Conservation (phyloP, 2,329 filamentous ascomycete species). For the Aureobasidium subglaciale region DNA sequence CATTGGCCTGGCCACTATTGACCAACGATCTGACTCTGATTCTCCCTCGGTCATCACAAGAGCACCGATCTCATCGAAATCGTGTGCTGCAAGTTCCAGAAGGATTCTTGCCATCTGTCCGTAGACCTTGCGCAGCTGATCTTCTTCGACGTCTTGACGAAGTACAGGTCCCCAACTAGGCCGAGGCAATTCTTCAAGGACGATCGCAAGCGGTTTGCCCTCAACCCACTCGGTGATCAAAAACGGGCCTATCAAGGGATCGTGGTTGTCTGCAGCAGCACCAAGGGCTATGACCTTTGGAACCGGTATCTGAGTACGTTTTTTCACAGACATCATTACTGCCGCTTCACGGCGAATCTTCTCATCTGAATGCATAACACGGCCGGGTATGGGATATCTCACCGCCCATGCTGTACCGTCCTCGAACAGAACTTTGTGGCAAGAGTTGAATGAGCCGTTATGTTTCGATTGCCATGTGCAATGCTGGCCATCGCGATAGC, state of each 20-base stretch:
- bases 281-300: background rate
- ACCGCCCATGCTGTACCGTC: slow-evolving; percentile 2
- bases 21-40: background rate
- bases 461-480: background rate
- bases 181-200: background rate
- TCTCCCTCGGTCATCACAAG: background rate
- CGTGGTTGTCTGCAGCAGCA: background rate
- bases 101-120: background rate
- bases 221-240: background rate
- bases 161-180: background rate
- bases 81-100: background rate
- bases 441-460: background rate
- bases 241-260: background rate
- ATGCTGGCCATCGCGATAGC: background rate
- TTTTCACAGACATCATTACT: background rate
- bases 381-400: background rate
- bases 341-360: background rate
- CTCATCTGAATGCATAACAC: background rate
- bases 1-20: background rate
- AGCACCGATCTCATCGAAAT: background rate
- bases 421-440: background rate
- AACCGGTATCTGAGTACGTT: background rate
- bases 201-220: background rate
- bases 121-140: background rate
- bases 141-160: background rate